Base-by-base conservation (phyloP, 2,329 filamentous ascomycete species). In the Parastagonospora nodorum region DNA sequence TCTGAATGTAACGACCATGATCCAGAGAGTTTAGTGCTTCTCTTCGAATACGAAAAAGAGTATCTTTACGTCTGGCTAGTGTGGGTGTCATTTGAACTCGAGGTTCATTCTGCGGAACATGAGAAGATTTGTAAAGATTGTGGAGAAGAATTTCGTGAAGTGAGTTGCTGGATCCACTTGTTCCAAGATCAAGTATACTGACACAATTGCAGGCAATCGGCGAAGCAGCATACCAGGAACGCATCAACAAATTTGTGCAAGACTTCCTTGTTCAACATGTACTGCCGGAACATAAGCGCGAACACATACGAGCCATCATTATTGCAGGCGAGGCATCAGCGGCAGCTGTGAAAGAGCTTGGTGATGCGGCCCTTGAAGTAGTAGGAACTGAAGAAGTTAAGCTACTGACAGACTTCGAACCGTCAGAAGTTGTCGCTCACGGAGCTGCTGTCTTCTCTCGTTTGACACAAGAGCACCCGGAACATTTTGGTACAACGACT, bases 371-470 rank as follows among this genome's bases (percentile, higher is more conserved):
- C 14, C 11, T n/a, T 3, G 28, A 19, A 14, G 33, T 33, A 27
- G 40, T 49, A 4, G 46, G 46, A 14, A 44, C 35, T 1, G 19
- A 38, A 27, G n/a, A n/a, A 3, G 38, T 48, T 1, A 42, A 16
- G 8, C 16, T 37, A 2, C 11, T 42, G 38, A 30, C 38, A 12
- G 24, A 42, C 4, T 24, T 48, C 14, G 32, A 33, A 9, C 19
- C 45, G 14, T 19, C 45, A 16, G 31, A 48, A 12, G 45, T 48
- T 9, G 38, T 42, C 19, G 45, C 45, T 8, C 32, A 48, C 32
- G 45, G 45, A 12, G 38, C 45, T 12, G 38, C 45, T 19, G 24
- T 31, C 7, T 42, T 16, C 9, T 38, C 45, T 37, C 31, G 45
- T 7, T 7, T 31, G 24, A 33, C 28, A 3, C 38, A 48, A 12